These are phyloP conservation scores for Erythrobasidium yunnanense DNA, from an alignment of 768 basidiomycete genomes.

Conservation along the genomic window DNA sequence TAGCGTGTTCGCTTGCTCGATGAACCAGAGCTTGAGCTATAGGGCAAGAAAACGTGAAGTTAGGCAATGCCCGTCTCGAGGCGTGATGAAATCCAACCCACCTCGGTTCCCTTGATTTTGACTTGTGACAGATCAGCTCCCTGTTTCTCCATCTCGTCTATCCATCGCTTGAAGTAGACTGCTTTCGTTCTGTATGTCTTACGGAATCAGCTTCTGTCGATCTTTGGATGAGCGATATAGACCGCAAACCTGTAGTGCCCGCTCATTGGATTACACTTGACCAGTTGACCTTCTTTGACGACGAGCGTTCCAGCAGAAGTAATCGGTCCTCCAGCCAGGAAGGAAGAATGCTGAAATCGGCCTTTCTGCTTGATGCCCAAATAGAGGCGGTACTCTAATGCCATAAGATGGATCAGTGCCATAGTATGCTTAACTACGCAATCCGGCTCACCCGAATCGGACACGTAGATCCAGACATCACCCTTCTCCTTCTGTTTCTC, in stretches of 20 bases:
- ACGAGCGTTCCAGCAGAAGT: conserved; percentile 21
- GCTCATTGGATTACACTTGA: conserved; percentile 15
- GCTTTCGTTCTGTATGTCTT: conserved; percentile 13
- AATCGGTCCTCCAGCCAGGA: conserved; percentile 22
- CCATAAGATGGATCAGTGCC: not conserved
- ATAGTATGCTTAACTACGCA: not conserved
- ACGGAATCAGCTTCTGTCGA: too few species aligned
- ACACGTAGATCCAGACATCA: conserved; percentile 20
- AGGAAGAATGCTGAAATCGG: conserved; percentile 7
- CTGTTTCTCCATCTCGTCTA: conserved; percentile 9
- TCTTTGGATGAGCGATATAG: too few species aligned
- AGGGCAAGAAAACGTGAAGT: not conserved
- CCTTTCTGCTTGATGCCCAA: conserved; percentile 23
- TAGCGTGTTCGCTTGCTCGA: conserved; percentile 16
- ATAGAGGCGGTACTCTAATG: conserved; percentile 1
- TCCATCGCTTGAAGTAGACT: conserved; percentile 10
- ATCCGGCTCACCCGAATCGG: not conserved
- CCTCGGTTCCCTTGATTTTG: conserved; percentile 8
- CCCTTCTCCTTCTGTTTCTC: conserved; percentile 12
- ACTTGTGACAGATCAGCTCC: conserved; percentile 19
- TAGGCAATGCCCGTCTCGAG: not conserved
- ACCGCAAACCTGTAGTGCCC: conserved; percentile 6
- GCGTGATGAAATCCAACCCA: not conserved
- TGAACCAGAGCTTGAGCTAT: conserved; percentile 23
- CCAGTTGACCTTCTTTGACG: not conserved